These are phyloP conservation scores for Podosphaera leucotricha DNA, from an alignment of 2,329 filamentous ascomycete genomes.

Conservation along the genomic window DNA sequence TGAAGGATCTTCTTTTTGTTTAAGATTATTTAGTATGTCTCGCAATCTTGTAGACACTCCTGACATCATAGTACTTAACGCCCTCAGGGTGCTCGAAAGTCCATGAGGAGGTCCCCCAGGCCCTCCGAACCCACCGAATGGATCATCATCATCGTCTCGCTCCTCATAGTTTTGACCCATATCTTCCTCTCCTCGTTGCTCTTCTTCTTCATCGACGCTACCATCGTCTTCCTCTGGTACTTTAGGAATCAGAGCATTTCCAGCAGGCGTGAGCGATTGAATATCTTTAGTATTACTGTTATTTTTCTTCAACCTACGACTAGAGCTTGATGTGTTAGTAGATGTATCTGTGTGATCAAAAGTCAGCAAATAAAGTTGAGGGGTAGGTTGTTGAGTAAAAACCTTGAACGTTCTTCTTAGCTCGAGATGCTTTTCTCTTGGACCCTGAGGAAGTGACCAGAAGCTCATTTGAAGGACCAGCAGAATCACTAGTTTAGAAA, in stretches of 20 bases:
- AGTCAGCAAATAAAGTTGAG: slow-evolving; percentile 5
- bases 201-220: slow-evolving; percentile 26
- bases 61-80: slow-evolving; percentile 78
- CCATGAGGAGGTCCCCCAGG: slow-evolving; percentile 36
- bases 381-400: slow-evolving; percentile 1
- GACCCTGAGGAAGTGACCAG: slow-evolving; percentile 31
- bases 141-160: slow-evolving; percentile 33
- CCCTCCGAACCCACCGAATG: slow-evolving; percentile 44
- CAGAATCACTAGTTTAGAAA: slow-evolving; percentile 28
- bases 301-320: slow-evolving; percentile 26
- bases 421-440: slow-evolving; percentile 48
- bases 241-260: slow-evolving; percentile 8
- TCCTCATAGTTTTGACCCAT: slow-evolving; percentile 25
- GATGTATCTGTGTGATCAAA: slow-evolving; percentile 15
- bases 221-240: slow-evolving; percentile 22
- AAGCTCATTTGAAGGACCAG: slow-evolving; percentile 36
- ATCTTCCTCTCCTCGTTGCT: slow-evolving; percentile 39
- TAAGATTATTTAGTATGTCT: slow-evolving; percentile 51
- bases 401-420: slow-evolving; percentile 39
- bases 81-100: slow-evolving; percentile 60
- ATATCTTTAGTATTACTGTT: slow-evolving; percentile 33
- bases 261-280: slow-evolving; percentile 42
- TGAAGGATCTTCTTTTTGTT: slow-evolving; percentile 64
- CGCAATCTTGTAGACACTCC: slow-evolving; percentile 59
- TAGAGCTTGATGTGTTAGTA: slow-evolving; percentile 10